Evolutionary conservation across 441 rosid genomes (phyloP), one percentile per base, ranked within the genome.

Genomic region (Monsonia emarginata): DNA sequence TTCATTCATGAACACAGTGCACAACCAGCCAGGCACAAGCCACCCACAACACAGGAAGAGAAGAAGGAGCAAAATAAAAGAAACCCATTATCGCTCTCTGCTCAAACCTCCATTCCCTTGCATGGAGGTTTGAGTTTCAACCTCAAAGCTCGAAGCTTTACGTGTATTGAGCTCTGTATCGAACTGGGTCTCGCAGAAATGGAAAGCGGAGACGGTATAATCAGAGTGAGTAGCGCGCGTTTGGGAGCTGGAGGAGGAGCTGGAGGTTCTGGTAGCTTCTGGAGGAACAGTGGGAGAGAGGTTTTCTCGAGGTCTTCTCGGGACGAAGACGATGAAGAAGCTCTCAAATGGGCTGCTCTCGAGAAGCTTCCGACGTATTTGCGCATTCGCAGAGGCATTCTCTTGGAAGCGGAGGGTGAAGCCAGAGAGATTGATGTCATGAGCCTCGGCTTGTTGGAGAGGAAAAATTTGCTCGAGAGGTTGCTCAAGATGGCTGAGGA

Each of bases 301-400:
- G 58, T 27, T 8, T 52, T 52, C 14, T 52, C 58, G 58, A 52
- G 58, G 58, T 52, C 58, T 21, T 52, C 58, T 21, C 58, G 26
- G 27, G 74, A 69, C 13, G 83, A 72, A 13, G 79, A 76, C 4
- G 87, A 79, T 16, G 87, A 81, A 48, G 81, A 78, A 46, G 79
- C 85, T 38, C 79, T 83, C 0, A 79, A 72, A 46, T 83, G 87
- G 87, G 87, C 87, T 14, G 85, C 85, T 1, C 69, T 81, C 5
- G 81, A 83, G 70, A 72, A 69, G 31, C 77, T 83, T 1, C 95
- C 93, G 0, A 90, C 91, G 1, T 82, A 72, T 46, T 52, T 71
- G 27, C 85, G 89, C 8, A 61, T 79, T 1, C 68, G 74, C 63
- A 84, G 75, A 67, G 95, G 86, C 9, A 58, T 58, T 28, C 5